These are phyloP conservation scores for Samsoniella hepiali DNA, from an alignment of 2,329 filamentous ascomycete genomes.

Conservation along the genomic window DNA sequence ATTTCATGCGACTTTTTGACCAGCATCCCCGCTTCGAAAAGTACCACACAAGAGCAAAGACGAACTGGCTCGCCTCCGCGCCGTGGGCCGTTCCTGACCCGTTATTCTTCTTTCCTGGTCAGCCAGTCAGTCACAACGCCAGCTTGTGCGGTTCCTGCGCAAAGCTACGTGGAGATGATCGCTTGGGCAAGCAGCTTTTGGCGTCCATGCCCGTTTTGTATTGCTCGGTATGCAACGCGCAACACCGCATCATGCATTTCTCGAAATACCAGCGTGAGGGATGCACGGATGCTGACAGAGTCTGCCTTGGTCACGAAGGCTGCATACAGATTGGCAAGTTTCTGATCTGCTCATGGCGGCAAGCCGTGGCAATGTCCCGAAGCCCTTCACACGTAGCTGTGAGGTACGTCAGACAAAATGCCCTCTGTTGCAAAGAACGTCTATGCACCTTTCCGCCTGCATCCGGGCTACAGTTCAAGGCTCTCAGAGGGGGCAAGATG, in stretches of 20 bases:
- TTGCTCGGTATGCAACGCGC: neutral
- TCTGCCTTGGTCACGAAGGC: neutral
- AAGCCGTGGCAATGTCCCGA: neutral
- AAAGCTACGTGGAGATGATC: neutral
- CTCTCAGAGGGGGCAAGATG: neutral
- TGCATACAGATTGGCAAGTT: neutral
- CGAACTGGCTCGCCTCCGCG: neutral
- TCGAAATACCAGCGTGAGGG: neutral
- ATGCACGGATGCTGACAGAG: neutral
- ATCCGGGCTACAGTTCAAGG: neutral
- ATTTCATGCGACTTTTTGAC: slow-evolving; percentile 14
- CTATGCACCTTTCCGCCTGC: neutral
- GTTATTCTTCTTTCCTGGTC: neutral
- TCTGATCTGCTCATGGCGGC: neutral
- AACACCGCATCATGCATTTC: neutral
- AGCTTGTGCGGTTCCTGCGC: neutral
- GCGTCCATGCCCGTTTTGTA: neutral
- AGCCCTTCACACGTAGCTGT: too few species aligned
- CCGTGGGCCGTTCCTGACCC: neutral
- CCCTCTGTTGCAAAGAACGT: neutral
- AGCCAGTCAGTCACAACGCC: neutral
- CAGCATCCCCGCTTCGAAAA: neutral
- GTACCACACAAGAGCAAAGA: neutral
- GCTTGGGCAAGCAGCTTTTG: neutral
- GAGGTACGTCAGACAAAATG: too few species aligned